A percentile compares a stretch with the other conserved stretches of the same genome.
phyloP scores from a whole-genome alignment of 805 yeast genomes.

The Cyberlindnera euphorbiiphila region DNA sequence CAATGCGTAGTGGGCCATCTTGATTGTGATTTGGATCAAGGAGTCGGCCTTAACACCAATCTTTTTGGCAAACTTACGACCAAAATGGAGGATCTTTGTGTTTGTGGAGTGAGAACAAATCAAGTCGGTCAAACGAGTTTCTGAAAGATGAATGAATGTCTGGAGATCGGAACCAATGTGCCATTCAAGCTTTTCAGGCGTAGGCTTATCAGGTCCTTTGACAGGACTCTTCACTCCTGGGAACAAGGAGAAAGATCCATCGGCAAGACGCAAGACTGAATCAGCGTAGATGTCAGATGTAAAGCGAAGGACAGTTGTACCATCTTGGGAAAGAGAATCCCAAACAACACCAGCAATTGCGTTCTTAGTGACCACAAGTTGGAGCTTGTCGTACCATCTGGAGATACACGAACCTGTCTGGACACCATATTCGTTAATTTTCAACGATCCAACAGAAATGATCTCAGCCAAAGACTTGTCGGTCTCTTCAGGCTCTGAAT shows the following conservation, averaged over 20 bases:
- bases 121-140: constrained; percentile 82
- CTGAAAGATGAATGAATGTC: constrained; percentile 68
- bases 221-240: constrained; percentile 31
- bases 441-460: constrained; percentile 78
- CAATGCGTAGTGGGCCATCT: constrained; percentile 84
- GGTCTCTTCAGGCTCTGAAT: constrained; percentile 56
- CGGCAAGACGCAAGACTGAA: constrained; percentile 80
- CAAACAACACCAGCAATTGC: constrained; percentile 89
- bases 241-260: constrained; percentile 47
- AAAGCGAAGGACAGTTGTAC: constrained; percentile 84
- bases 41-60: constrained; percentile 88
- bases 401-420: constrained; percentile 92
- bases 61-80: constrained; percentile 69
- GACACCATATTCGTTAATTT: constrained; percentile 65
- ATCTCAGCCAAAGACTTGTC: constrained; percentile 42
- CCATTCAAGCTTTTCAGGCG: constrained; percentile 33
- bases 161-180: constrained; percentile 34
- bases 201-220: constrained; percentile 15
- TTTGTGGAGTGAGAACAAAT: constrained; percentile 77
- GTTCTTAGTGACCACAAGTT: constrained; percentile 76
- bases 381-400: constrained; percentile 88
- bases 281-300: constrained; percentile 90
- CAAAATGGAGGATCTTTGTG: constrained; percentile 71
- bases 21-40: constrained; percentile 84
- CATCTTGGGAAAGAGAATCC: constrained; percentile 90